Percentiles rank a stretch among this genome's conserved stretches.
Evolutionary conservation across 2,329 filamentous ascomycete species (phyloP).

Genomic region (Fusarium denticulatum): DNA sequence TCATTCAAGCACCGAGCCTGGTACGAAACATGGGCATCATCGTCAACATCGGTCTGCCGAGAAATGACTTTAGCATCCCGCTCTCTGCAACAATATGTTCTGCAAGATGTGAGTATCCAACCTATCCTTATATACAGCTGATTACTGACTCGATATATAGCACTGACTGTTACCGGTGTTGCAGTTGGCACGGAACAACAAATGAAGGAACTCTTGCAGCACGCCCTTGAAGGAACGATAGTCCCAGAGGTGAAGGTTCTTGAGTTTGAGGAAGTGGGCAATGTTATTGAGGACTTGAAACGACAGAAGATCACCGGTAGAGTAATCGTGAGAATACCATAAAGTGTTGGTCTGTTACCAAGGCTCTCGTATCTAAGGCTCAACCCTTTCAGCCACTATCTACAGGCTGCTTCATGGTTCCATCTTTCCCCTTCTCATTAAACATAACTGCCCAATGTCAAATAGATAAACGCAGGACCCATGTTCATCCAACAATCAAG

Average conservation of each 20-base stretch:
- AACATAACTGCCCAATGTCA: not conserved
- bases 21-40: slow-evolving; percentile 43
- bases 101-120: slow-evolving; percentile 14
- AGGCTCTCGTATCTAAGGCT: not conserved
- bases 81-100: slow-evolving; percentile 39
- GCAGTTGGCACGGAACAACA: slow-evolving; percentile 34
- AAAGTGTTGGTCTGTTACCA: not conserved
- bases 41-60: slow-evolving; percentile 40
- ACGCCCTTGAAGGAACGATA: slow-evolving; percentile 3
- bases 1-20: slow-evolving; percentile 34
- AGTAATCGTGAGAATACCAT: slow-evolving; percentile 30
- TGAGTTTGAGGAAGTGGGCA: slow-evolving; percentile 6
- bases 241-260: slow-evolving; percentile 4
- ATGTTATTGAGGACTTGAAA: slow-evolving; percentile 14
- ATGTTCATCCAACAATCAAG: not conserved
- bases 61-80: slow-evolving; percentile 42
- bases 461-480: not conserved
- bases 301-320: slow-evolving; percentile 23
- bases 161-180: slow-evolving; percentile 28
- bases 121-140: fast-evolving
- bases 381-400: not conserved
- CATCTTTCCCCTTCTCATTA: not conserved
- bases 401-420: not conserved
- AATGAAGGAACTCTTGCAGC: slow-evolving; percentile 23
- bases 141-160: not conserved